These are phyloP conservation scores for Puccinellia tenuiflora DNA, from an alignment of 176 grass and related monocot species.

Conservation along the genomic window DNA sequence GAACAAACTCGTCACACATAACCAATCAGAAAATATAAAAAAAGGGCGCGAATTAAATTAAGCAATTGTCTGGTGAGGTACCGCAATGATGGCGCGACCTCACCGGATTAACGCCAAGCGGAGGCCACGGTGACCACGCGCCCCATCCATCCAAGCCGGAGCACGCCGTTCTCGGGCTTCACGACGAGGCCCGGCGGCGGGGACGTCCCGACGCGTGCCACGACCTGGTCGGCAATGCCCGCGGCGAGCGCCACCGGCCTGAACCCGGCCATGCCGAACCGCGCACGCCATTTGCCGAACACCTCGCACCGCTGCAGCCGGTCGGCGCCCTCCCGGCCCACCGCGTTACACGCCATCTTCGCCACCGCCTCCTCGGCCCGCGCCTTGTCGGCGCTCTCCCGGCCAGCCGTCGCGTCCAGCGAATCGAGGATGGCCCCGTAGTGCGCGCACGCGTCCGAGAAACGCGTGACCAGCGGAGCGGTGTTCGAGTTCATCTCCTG, in stretches of 20 bases:
- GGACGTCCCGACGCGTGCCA: constrained; percentile 9
- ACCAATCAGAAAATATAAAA: constrained; percentile 4
- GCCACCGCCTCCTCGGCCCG: constrained; percentile 53
- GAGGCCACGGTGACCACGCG: constrained; percentile 78
- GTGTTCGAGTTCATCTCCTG: constrained; percentile 90
- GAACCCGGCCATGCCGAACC: constrained; percentile 88
- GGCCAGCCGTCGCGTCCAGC: constrained; percentile 33
- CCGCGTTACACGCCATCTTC: constrained; percentile 55
- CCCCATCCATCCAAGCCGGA: constrained; percentile 62
- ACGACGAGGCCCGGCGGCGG: constrained; percentile 23
- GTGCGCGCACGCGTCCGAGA: constrained; percentile 64
- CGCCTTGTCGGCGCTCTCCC: constrained; percentile 33
- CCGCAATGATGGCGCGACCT: constrained; percentile 7
- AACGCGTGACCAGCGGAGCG: constrained; percentile 56
- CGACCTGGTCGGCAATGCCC: constrained; percentile 45
- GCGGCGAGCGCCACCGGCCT: constrained; percentile 28
- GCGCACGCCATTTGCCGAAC: constrained; percentile 76
- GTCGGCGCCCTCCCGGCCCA: constrained; percentile 63
- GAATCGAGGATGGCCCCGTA: constrained; percentile 70
- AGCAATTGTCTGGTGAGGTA: constrained; percentile 22
- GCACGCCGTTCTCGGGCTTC: constrained; percentile 60
- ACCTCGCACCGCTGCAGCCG: constrained; percentile 85
- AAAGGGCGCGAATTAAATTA: constrained; percentile 30
- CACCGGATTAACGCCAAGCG: constrained; percentile 57
- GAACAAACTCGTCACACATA: constrained; percentile 38